Evolutionary conservation across 2,329 filamentous ascomycete genomes (phyloP).

Genomic region (Fonsecaea pedrosoi): DNA sequence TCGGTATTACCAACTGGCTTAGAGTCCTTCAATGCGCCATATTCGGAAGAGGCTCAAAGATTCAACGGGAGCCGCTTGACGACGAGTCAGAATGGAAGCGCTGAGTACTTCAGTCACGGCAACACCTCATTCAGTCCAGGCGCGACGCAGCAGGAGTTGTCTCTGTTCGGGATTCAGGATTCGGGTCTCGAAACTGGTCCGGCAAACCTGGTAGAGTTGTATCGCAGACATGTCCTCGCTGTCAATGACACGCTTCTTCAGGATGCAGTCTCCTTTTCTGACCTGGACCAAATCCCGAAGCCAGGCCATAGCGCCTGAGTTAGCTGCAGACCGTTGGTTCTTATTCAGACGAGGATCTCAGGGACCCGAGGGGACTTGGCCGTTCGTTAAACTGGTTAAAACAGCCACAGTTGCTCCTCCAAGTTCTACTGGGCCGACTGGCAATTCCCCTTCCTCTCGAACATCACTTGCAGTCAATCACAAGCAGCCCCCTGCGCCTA

Average conservation of each 20-base stretch:
- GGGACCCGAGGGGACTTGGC: too few species aligned
- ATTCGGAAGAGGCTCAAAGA: not conserved
- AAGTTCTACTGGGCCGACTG: not conserved
- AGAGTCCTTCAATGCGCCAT: not conserved
- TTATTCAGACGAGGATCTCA: too few species aligned
- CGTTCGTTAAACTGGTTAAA: not conserved
- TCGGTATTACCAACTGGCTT: slow-evolving; percentile 5
- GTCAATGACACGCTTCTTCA: slow-evolving; percentile 11
- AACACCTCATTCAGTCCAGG: slow-evolving; percentile 8
- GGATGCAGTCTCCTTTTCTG: not conserved
- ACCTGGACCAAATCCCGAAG: not conserved
- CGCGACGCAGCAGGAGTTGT: slow-evolving; percentile 8
- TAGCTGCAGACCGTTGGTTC: not conserved
- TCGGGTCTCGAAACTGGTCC: not conserved
- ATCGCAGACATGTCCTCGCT: slow-evolving; percentile 7
- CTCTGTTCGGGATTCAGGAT: not conserved
- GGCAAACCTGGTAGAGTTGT: not conserved
- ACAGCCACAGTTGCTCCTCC: too few species aligned
- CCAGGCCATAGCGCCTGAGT: not conserved
- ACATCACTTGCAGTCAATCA: too few species aligned
- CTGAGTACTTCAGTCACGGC: slow-evolving; percentile 10
- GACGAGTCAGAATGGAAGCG: slow-evolving; percentile 13
- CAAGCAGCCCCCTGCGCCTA: too few species aligned
- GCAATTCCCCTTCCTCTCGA: too few species aligned
- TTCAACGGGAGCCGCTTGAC: slow-evolving; percentile 8